Evolutionary conservation across 1,139 yeast species (phyloP).

Genomic region (Entelexis sorbosivorans): DNA sequence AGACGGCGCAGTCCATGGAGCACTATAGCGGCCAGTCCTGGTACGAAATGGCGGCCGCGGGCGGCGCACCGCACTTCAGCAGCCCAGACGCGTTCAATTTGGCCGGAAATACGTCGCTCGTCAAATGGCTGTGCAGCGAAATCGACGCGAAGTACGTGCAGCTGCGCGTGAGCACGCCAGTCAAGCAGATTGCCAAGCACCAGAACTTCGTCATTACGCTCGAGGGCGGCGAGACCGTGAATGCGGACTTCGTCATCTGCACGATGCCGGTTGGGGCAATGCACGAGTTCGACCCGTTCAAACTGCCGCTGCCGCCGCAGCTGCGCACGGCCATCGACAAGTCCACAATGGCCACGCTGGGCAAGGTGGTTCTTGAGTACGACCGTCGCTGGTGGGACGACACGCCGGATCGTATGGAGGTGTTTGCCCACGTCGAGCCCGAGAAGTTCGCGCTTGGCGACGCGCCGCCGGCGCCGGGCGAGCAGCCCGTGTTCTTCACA

Average conservation of each 20-base stretch:
- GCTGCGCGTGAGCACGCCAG: slow-evolving; percentile 1
- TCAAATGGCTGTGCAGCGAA: slow-evolving; percentile 11
- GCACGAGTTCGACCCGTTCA: slow-evolving; percentile 2
- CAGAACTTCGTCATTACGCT: neutral
- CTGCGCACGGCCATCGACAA: slow-evolving; percentile 39
- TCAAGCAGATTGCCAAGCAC: neutral
- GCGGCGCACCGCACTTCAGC: slow-evolving; percentile 5
- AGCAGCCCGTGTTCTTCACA: slow-evolving; percentile 10
- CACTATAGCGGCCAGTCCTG: slow-evolving; percentile 17
- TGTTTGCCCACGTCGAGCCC: neutral
- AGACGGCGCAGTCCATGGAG: slow-evolving; percentile 8
- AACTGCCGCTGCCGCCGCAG: slow-evolving; percentile 35
- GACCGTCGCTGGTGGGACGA: slow-evolving; percentile 51
- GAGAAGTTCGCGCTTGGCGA: neutral
- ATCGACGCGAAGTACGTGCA: slow-evolving; percentile 10
- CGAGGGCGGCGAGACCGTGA: neutral
- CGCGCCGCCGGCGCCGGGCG: slow-evolving; percentile 2
- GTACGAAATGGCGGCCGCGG: slow-evolving; percentile 14
- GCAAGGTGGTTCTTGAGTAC: slow-evolving; percentile 68
- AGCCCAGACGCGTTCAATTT: slow-evolving; percentile 19
- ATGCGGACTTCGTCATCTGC: neutral
- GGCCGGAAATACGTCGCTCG: slow-evolving; percentile 14
- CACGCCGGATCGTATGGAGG: slow-evolving; percentile 4
- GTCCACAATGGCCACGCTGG: slow-evolving; percentile 60
- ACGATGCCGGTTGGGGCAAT: slow-evolving; percentile 4